Base-by-base conservation (phyloP, 805 yeast species). In the Saturnispora hagleri region DNA sequence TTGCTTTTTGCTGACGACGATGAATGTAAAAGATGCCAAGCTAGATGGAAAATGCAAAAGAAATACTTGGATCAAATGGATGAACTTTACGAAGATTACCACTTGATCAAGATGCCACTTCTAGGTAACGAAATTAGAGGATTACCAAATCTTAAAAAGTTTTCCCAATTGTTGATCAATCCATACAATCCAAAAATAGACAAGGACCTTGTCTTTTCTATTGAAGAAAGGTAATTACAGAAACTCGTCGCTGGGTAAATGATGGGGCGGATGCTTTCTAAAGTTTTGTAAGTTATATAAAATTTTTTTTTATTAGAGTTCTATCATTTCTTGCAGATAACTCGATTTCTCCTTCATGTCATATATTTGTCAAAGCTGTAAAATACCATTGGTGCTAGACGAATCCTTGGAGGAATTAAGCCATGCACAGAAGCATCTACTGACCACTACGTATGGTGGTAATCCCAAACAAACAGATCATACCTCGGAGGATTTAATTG, bases 81-180 rank as follows among this genome's bases (percentile, higher is more conserved):
- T 61, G 99, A 93, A 68, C 75, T 93, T 54, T 93, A 93, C 64
- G 99, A 93, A 70, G 99, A 93, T 69, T 93, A 91, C 76, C 97
- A 95, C 65, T 75, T 93, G 60, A 93, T 93, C 34, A 89, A 89
- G 72, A 86, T 93, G 82, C 99, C 99, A 3, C 80, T 91, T 65
- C 80, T 93, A 58, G 96, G 97, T 46, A 81, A 86, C 58, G 99
- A 93, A 72, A 93, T 93, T 52, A 82, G 99, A 69, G 99, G 99
- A 34, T 74, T 87, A 56, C 86, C 84, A 51, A 88, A 89, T 64
- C 76, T 93, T 68, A 83, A 80, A 66, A 79, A 82, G 66, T 93
- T 93, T 64, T 87, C 96, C 33, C 77, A 81, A 62, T 89, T 84
- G 72, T 77, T 91, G 62, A 69, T 89, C 48, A 76, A 81, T 42